phyloP scores from a whole-genome alignment of 805 yeast genomes.

The Candida fluviatilis region DNA sequence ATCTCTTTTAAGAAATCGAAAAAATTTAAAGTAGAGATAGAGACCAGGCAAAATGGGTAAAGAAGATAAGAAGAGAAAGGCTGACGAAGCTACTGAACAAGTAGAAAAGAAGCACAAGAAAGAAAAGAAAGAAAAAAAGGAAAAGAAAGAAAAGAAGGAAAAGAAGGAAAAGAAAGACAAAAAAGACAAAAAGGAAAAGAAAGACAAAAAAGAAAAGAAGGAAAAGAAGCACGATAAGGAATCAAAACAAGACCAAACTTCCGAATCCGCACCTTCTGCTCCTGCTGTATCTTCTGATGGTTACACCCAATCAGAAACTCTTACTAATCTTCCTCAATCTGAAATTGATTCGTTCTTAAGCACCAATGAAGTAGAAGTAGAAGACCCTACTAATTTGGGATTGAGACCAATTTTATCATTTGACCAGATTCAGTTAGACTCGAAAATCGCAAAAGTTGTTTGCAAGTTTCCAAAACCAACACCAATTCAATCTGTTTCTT shows the following conservation, averaged over 20 bases:
- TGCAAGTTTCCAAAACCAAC: slow-evolving; percentile 84
- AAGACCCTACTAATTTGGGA: slow-evolving; percentile 53
- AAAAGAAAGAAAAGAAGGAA: slow-evolving; percentile 28
- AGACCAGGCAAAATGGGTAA: slow-evolving; percentile 10
- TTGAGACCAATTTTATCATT: slow-evolving; percentile 72
- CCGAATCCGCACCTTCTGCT: slow-evolving; percentile 11
- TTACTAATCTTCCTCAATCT: slow-evolving; percentile 41
- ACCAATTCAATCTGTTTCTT: slow-evolving; percentile 90
- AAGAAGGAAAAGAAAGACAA: slow-evolving; percentile 22
- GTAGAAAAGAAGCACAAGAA: slow-evolving; percentile 24
- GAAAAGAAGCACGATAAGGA: slow-evolving; percentile 11
- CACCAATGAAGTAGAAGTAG: slow-evolving; percentile 75
- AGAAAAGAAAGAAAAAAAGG: slow-evolving; percentile 34
- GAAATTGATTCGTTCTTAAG: slow-evolving; percentile 60
- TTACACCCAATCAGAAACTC: slow-evolving; percentile 37
- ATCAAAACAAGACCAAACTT: slow-evolving; percentile 5
- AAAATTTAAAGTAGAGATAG: not conserved
- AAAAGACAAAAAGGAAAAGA: slow-evolving; percentile 25
- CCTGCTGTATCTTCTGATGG: slow-evolving; percentile 10
- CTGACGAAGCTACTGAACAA: slow-evolving; percentile 9
- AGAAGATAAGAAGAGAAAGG: slow-evolving; percentile 19
- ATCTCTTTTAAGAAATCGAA: not conserved
- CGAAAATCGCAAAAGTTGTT: slow-evolving; percentile 56
- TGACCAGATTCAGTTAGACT: slow-evolving; percentile 49
- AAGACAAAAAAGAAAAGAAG: slow-evolving; percentile 22